These are phyloP conservation scores for Venturia oleaginea DNA, from an alignment of 2,329 filamentous ascomycete genomes.

Conservation along the genomic window DNA sequence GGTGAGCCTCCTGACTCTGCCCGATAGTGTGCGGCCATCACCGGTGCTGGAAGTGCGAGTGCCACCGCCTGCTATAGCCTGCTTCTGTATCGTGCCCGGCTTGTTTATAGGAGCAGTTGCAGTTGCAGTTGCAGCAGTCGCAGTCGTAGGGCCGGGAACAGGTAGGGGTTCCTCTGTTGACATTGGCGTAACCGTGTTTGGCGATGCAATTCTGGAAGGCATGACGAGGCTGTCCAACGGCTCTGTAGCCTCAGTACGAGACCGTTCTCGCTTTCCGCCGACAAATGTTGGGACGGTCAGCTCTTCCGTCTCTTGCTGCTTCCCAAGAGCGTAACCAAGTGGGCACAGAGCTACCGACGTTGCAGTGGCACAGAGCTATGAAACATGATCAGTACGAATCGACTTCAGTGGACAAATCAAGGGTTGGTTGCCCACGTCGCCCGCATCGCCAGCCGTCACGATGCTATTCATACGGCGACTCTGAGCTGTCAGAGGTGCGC, in stretches of 20 bases:
- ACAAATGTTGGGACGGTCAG: not conserved
- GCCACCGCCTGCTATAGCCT: not conserved
- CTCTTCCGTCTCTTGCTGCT: slow-evolving; percentile 1
- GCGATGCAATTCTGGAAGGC: slow-evolving; percentile 4
- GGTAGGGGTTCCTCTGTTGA: not conserved
- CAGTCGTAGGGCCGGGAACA: not conserved
- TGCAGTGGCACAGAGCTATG: slow-evolving; percentile 53
- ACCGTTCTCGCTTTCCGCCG: slow-evolving; percentile 8
- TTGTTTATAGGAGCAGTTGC: not conserved
- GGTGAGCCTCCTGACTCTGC: slow-evolving; percentile 11
- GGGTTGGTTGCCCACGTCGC: not conserved
- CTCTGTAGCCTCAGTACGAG: not conserved
- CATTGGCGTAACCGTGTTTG: slow-evolving; percentile 7
- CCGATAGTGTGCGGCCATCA: slow-evolving; percentile 11
- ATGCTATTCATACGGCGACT: not conserved
- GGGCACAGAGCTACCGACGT: slow-evolving; percentile 51
- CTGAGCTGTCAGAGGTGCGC: not conserved
- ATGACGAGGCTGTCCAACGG: slow-evolving; percentile 8
- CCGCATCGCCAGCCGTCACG: not conserved
- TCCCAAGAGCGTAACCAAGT: slow-evolving; percentile 49
- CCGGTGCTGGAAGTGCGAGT: not conserved
- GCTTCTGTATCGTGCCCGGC: not conserved
- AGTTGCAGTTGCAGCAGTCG: not conserved
- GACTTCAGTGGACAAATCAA: not conserved
- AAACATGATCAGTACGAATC: not conserved